phyloP scores from a whole-genome alignment of 2,329 filamentous ascomycete species.

The Corynespora cassiicola region DNA sequence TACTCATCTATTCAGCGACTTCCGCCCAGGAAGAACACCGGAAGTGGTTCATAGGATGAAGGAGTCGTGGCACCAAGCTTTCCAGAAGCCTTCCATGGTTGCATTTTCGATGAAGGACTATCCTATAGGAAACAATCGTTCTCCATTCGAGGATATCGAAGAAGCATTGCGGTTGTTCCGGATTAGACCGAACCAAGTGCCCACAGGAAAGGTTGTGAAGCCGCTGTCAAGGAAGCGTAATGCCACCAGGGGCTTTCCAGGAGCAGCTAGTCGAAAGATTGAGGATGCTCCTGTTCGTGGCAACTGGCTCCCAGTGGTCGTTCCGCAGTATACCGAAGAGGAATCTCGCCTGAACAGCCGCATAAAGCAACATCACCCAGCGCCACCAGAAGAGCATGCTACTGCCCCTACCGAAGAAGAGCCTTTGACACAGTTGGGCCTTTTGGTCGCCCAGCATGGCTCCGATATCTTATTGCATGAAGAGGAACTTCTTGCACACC shows the following conservation, averaged over 20 bases:
- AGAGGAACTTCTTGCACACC: too few relatives aligned
- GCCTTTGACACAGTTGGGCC: too few relatives aligned
- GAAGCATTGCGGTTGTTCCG: too few relatives aligned
- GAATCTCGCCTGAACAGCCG: too few relatives aligned
- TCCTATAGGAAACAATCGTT: constrained; percentile 13
- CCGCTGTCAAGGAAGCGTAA: constrained; percentile 11
- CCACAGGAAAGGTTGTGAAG: constrained; percentile 14
- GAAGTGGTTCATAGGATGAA: constrained; percentile 19
- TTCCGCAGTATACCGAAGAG: too few relatives aligned
- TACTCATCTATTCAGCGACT: constrained; percentile 16
- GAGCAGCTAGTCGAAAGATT: constrained; percentile 6
- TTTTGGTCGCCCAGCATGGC: too few relatives aligned
- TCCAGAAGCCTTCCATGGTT: constrained; percentile 21
- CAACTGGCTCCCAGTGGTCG: too few relatives aligned
- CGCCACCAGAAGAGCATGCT: too few relatives aligned
- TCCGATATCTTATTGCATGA: too few relatives aligned
- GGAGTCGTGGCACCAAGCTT: constrained; percentile 26
- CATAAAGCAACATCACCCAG: too few relatives aligned
- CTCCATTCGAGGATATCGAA: constrained; percentile 26
- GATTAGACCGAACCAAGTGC: too few relatives aligned
- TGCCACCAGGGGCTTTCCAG: constrained; percentile 2
- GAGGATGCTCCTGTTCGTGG: neutral
- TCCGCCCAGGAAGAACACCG: constrained; percentile 13
- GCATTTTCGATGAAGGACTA: constrained; percentile 25
- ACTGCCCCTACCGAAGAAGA: too few relatives aligned